phyloP scores from a whole-genome alignment of 108 stramenopile species.

The Cyclotella atomus region DNA sequence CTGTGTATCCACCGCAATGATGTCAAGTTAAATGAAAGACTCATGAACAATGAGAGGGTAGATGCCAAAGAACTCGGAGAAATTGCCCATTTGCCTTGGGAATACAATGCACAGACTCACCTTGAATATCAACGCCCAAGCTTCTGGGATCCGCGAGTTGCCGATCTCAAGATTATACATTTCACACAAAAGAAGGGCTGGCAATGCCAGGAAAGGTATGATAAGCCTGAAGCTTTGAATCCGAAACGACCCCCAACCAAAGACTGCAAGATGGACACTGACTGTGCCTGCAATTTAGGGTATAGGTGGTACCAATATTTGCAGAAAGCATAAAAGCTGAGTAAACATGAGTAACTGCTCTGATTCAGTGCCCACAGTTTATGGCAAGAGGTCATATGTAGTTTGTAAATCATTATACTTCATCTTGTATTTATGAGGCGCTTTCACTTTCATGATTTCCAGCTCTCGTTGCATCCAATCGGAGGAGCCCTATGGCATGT shows the following conservation, averaged over 20 bases:
- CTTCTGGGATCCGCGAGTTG: slow-evolving; percentile 1
- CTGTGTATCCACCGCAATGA: slow-evolving; percentile 4
- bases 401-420: no score
- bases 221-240: background rate
- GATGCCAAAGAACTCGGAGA: background rate
- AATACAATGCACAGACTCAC: slow-evolving; percentile 12
- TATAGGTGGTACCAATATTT: slow-evolving; percentile 12
- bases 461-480: no score
- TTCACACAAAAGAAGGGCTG: slow-evolving; percentile 13
- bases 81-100: slow-evolving; percentile 7
- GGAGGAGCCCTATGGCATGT: no score
- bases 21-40: background rate
- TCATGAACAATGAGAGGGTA: background rate
- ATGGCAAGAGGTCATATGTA: background rate
- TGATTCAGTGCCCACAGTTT: no score
- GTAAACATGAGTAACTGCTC: no score
- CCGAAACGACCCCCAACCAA: background rate
- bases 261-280: slow-evolving; percentile 8
- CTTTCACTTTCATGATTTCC: no score
- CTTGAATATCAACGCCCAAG: slow-evolving; percentile 1
- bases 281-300: slow-evolving; percentile 8
- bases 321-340: slow-evolving; percentile 1
- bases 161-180: slow-evolving; percentile 3
- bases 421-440: no score
- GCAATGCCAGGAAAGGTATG: slow-evolving; percentile 1